Evolutionary conservation across 805 yeast genomes (phyloP), one percentile per base, ranked within the genome.

Genomic region (Candida stauntonica): DNA sequence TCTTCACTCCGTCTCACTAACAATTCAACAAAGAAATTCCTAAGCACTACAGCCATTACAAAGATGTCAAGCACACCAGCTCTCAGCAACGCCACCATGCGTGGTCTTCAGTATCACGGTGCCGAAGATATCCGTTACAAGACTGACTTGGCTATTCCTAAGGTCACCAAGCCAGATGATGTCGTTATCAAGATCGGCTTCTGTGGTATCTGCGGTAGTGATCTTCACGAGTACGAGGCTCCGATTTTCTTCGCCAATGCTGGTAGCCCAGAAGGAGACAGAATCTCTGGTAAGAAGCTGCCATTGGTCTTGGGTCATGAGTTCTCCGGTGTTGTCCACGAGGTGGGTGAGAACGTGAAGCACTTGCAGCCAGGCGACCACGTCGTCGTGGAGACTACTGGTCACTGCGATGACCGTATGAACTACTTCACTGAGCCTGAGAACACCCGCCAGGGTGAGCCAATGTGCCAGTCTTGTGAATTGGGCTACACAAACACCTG

Each of bases 241-340:
- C 86, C 82, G 2, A 82, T 83, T 14, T 74, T 76, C 39, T 76
- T 79, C 45, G 71, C 73, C 58, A 70, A 71, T n/a, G 64, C 68
- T 42, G 66, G 58, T 29, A 65, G 67, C 17, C 24, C 24, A 3
- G 26, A 28, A 2, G 60, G 60, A 29, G 60, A 55, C 27, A 46
- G 41, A 29, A 52, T 55, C 41, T 43, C 50, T 18, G 58, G 60
- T 15, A 48, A 51, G 37, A 73, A 72, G 37, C 61, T 75, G 43
- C 81, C 81, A n/a, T 59, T 75, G 47, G 77, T 75, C 16, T 72
- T 79, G 33, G 81, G 81, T 42, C 81, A 75, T 58, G 81, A 75
- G 57, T 77, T 79, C 60, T 75, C 77, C 26, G 80, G 81, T 52
- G 67, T 70, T 17, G 80, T 75, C 39, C 75, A 73, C 32, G 75